A percentile compares a stretch with the other conserved stretches of the same genome.
These are phyloP conservation scores for Aspergillus sp. DNA, from an alignment of 2,329 filamentous ascomycete species.

Conservation along the genomic window DNA sequence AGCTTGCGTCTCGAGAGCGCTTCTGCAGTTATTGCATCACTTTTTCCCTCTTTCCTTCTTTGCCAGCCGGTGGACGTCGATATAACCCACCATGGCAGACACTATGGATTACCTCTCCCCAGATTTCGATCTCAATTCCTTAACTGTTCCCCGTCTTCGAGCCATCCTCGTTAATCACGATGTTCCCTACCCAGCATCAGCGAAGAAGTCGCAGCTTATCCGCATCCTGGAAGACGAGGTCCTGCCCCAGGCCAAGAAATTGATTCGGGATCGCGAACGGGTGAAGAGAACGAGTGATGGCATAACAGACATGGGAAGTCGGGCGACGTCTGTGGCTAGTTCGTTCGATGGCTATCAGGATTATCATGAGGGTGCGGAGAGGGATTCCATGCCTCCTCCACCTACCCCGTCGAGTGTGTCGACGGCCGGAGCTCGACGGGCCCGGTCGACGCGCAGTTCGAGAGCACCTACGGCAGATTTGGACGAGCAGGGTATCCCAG, in stretches of 20 bases:
- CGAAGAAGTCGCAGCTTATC: constrained; percentile 86
- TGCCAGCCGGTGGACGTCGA: neutral
- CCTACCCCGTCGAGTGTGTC: constrained; percentile 44
- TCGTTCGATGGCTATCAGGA: constrained; percentile 56
- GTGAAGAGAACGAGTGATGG: constrained; percentile 83
- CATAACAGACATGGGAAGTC: constrained; percentile 64
- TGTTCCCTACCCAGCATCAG: constrained; percentile 74
- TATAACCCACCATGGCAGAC: constrained; percentile 34
- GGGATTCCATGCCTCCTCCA: constrained; percentile 41
- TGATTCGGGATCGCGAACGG: constrained; percentile 66
- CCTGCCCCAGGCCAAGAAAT: constrained; percentile 67
- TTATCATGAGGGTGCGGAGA: constrained; percentile 35
- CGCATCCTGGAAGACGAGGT: constrained; percentile 75
- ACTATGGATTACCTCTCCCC: constrained; percentile 79
- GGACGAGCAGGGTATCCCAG: constrained; percentile 22
- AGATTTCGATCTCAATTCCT: constrained; percentile 72
- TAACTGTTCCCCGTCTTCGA: constrained; percentile 82
- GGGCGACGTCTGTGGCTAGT: constrained; percentile 56
- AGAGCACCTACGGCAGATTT: constrained; percentile 38
- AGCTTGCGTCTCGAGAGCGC: neutral
- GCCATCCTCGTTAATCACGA: constrained; percentile 88
- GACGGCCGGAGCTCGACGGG: constrained; percentile 49
- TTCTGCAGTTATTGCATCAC: neutral
- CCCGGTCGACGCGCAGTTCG: constrained; percentile 45
- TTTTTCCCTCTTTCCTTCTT: neutral